phyloP scores from a whole-genome alignment of 1,284 basidiomycete species.

The Microbotryum intermedium region DNA sequence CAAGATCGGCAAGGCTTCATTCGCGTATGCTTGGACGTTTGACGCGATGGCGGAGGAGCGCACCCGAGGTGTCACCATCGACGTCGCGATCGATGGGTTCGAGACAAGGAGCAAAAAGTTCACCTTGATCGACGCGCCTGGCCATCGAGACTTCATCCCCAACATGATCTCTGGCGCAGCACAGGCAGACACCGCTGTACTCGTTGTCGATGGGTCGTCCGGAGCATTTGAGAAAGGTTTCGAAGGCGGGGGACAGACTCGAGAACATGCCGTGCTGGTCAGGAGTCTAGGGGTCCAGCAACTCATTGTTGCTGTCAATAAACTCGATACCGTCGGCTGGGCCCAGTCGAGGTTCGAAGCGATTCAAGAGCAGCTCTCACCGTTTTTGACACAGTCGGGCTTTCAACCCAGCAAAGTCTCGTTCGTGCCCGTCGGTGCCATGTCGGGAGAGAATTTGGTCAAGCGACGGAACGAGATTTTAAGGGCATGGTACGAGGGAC shows the following conservation, averaged over 20 bases:
- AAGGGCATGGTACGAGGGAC: conserved; percentile 72
- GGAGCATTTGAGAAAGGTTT: conserved; percentile 97
- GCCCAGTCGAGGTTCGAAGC: conserved; percentile 72
- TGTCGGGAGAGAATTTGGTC: conserved; percentile 79
- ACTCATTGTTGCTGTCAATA: conserved; percentile 87
- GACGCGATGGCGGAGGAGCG: conserved; percentile 90
- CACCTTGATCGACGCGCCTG: conserved; percentile 90
- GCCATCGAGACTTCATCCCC: conserved; percentile 94
- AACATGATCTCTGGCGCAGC: conserved; percentile 99
- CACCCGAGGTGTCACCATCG: conserved; percentile 94
- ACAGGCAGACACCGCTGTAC: conserved; percentile 88
- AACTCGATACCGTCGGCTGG: conserved; percentile 85
- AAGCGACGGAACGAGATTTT: conserved; percentile 49
- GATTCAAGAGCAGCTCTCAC: conserved; percentile 62
- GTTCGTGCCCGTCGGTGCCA: conserved; percentile 84
- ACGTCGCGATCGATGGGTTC: conserved; percentile 80
- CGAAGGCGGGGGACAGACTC: conserved; percentile 86
- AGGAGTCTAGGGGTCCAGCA: conserved; percentile 91
- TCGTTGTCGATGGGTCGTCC: conserved; percentile 84
- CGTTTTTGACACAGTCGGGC: conserved; percentile 79
- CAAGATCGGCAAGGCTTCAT: conserved; percentile 86
- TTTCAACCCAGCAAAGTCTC: conserved; percentile 68
- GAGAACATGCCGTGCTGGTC: conserved; percentile 87
- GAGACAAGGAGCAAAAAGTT: conserved; percentile 67
- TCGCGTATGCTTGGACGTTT: conserved; percentile 95